phyloP scores from a whole-genome alignment of 306 rosid species.

The Bauhinia variegata region DNA sequence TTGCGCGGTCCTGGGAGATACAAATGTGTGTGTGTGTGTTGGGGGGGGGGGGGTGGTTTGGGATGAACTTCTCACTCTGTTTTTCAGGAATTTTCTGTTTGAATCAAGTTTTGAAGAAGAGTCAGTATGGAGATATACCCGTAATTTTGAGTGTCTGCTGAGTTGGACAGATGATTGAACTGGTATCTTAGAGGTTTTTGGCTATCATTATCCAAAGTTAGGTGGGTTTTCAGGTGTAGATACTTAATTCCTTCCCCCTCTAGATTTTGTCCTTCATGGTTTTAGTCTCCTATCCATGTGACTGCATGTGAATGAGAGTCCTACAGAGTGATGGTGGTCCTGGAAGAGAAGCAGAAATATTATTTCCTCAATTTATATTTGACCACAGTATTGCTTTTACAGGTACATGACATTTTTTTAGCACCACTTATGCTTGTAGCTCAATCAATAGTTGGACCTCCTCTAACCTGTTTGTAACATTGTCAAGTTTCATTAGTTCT shows the following conservation, averaged over 20 bases:
- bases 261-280: conserved; percentile 12
- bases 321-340: conserved; percentile 38
- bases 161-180: no score
- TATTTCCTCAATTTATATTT: neutral
- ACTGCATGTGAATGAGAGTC: conserved; percentile 31
- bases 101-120: no score
- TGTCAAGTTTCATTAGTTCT: conserved; percentile 7
- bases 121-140: no score
- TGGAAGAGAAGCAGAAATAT: neutral
- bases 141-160: no score
- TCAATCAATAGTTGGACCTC: neutral
- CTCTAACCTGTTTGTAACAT: conserved; percentile 17
- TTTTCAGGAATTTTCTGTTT: no score
- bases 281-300: conserved; percentile 30
- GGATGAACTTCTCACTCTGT: no score
- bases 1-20: no score
- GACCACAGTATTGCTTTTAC: conserved; percentile 5
- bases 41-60: no score
- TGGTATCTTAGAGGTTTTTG: neutral
- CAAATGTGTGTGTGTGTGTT: neutral
- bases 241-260: neutral
- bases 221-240: neutral
- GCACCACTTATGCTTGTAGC: neutral
- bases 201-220: neutral
- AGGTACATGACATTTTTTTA: neutral